Conservation (phyloP, 768 basidiomycete species). For the Kwoniella dejecticola region DNA sequence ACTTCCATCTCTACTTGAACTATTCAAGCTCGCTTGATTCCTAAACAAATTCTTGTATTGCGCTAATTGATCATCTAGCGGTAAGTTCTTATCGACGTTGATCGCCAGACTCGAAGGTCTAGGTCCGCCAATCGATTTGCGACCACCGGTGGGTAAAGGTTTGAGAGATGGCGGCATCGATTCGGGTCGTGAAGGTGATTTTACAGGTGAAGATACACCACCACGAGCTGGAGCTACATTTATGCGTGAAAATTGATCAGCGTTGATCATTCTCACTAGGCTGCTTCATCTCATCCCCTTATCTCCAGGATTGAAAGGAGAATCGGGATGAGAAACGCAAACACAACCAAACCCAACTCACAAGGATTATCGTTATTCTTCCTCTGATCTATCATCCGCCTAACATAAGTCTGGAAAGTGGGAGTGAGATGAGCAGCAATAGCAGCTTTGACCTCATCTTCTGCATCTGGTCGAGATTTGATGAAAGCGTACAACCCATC, state of each 20-base stretch:
- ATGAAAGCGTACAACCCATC: constrained; percentile 92
- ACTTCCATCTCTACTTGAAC: background rate
- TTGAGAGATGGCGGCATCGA: constrained; percentile 19
- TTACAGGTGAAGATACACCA: constrained; percentile 22
- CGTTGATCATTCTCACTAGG: background rate
- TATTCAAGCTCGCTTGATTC: constrained; percentile 14
- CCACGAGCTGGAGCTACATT: constrained; percentile 27
- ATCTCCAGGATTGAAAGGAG: too few species aligned
- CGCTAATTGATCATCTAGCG: constrained; percentile 44
- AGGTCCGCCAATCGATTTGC: constrained; percentile 35
- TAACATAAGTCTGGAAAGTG: constrained; percentile 41
- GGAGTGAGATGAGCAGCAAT: constrained; percentile 31
- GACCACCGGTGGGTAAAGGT: constrained; percentile 5
- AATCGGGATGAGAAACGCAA: too few species aligned
- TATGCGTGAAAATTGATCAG: background rate
- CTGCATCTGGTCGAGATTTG: constrained; percentile 71
- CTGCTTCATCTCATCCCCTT: too few species aligned
- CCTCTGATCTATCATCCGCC: constrained; percentile 39
- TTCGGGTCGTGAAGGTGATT: constrained; percentile 24
- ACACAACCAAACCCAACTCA: too few species aligned
- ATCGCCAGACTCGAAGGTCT: constrained; percentile 35
- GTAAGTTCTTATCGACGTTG: constrained; percentile 37
- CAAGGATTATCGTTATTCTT: constrained; percentile 31
- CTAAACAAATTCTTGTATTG: constrained; percentile 45
- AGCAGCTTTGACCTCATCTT: constrained; percentile 42